Base-by-base conservation (phyloP, 2,329 filamentous ascomycete genomes). In the Chaetothyriales sp. region DNA sequence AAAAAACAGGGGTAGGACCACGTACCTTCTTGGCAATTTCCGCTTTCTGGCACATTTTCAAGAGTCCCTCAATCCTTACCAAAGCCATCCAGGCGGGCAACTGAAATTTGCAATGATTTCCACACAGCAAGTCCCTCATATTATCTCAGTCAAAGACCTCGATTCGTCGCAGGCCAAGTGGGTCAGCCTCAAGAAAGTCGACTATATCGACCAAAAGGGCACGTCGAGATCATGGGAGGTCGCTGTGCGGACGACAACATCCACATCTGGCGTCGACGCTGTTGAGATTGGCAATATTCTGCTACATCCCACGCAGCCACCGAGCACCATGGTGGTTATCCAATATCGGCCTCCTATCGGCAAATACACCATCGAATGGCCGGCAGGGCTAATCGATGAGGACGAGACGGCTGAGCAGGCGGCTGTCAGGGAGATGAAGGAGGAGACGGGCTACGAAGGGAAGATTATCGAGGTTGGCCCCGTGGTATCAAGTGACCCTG, bases 401-500 rank as follows among this genome's bases (percentile, higher is more conserved):
- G 70, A 71, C 15, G 78, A 81, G 62, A 73, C 72, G 1, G 73
- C 77, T 1, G 73, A 76, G 60, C 70, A 77, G 50, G 77, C 77
- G 46, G 75, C 75, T 9, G 67, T 80, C 15, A 68, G 78, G 18
- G 78, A 81, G 64, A 66, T 81, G 48, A 77, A 72, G 55, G 78
- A 82, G 64, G 78, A 81, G 63, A 81, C 78, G 0, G 78, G 78
- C 15, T 81, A 80, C 61, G 72, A 80, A 57, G 81, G 77, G 46
- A 68, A 65, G 5, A 64, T 73, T 15, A 54, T 70, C 2, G 73
- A 78, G 64, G 78, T 75, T n/a, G 78, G 77, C 40, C 80, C 81
- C 6, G 73, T 82, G 49, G 83, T 86, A 70, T 83, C 80, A 51
- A 79, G 80, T 59, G 83, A 81, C 64, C 78, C 78, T 1, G 78